Evolutionary conservation across 805 yeast species (phyloP), one percentile per base, ranked within the genome.

Genomic region (Yarrowia sp.): DNA sequence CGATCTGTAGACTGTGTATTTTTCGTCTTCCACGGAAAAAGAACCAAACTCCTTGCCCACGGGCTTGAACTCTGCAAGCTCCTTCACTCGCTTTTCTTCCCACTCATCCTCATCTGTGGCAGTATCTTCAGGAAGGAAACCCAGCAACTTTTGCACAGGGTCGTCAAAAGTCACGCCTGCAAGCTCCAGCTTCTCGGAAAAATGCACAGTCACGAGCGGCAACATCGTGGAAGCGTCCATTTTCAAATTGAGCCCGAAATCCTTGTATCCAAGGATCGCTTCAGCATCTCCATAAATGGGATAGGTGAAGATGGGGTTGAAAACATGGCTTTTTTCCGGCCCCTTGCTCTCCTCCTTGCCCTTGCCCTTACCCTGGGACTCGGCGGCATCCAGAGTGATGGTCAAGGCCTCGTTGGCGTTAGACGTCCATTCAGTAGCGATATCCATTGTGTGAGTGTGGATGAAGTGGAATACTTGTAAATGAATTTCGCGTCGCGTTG

Each of bases 281-380:
- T 95, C 99, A 1, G 92, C 84, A 59, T 92, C 97, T 7, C 98
- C 98, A 81, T 86, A 95, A 11, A 95, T 89, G 2, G 98, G 97
- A 77, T 95, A 95, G 1, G 98, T 94, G 79, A 91, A 92, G 14
- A 80, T 75, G 0, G 98, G 98, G 46, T 83, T 79, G 80, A 93
- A 92, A 5, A 8, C 26, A 43, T 48, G 46, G 40, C 38, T 45
- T 2, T 16, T 22, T 40, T 53, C 63, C 11, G 19, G 12, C 1
- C 16, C 50, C 4, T 49, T 16, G 32, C 42, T 19, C n/a, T 48
- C 67, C 35, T 14, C 36, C 41, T 40, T 50, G 16, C 45, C 67
- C 36, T 48, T 3, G 85, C 58, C 45, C 40, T 26, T 11, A 26
- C 22, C 11, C 9, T n/a, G 14, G 7, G 68, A 40, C 14, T 26